Evolutionary conservation across 805 yeast genomes (phyloP).

Genomic region (Ogataea methanolica): DNA sequence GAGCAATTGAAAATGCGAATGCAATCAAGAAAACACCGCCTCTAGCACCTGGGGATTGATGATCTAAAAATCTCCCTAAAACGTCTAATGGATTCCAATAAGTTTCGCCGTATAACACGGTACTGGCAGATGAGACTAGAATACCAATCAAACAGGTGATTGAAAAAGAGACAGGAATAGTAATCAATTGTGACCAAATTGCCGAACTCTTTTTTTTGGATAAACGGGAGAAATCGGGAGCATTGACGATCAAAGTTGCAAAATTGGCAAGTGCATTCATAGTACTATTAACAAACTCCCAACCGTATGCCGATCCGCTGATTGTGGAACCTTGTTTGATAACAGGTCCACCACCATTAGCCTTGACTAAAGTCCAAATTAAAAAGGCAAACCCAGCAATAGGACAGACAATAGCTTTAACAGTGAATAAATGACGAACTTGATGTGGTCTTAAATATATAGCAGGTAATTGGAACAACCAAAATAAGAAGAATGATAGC

Average conservation of each 20-base stretch:
- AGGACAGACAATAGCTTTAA: slow-evolving; percentile 75
- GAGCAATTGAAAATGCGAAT: slow-evolving; percentile 67
- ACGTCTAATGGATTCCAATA: slow-evolving; percentile 86
- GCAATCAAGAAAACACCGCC: slow-evolving; percentile 79
- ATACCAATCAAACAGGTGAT: slow-evolving; percentile 83
- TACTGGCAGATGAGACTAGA: slow-evolving; percentile 75
- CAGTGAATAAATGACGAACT: slow-evolving; percentile 78
- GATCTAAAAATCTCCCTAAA: slow-evolving; percentile 55
- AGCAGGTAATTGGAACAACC: slow-evolving; percentile 76
- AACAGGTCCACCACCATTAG: slow-evolving; percentile 75
- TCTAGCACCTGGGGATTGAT: slow-evolving; percentile 53
- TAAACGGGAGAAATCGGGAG: slow-evolving; percentile 87
- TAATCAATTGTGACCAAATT: slow-evolving; percentile 51
- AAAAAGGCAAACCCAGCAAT: slow-evolving; percentile 79
- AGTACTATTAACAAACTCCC: slow-evolving; percentile 77
- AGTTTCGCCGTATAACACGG: slow-evolving; percentile 58
- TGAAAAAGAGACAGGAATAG: slow-evolving; percentile 76
- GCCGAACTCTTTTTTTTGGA: slow-evolving; percentile 54
- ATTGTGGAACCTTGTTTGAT: slow-evolving; percentile 50
- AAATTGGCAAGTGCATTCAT: slow-evolving; percentile 84
- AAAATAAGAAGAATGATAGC: slow-evolving; percentile 74
- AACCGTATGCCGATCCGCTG: slow-evolving; percentile 60
- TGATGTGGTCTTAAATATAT: slow-evolving; percentile 79
- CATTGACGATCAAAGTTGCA: slow-evolving; percentile 82
- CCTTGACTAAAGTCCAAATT: slow-evolving; percentile 78